A percentile compares a stretch with the other conserved stretches of the same genome.
These are phyloP conservation scores for Stentor roeselii DNA, from an alignment of 73 alveolate genomes.

Conservation along the genomic window DNA sequence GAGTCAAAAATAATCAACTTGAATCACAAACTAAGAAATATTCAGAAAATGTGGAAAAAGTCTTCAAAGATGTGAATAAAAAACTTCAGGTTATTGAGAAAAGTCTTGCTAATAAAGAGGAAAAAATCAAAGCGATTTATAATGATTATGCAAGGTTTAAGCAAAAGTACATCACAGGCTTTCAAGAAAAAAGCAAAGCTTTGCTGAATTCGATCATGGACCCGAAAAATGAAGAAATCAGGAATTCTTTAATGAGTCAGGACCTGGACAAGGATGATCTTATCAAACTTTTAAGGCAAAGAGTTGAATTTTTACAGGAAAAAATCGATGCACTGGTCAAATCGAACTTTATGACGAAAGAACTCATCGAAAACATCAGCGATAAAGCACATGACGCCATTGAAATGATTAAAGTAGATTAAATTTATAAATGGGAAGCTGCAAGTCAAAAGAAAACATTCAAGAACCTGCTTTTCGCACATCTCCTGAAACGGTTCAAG, in stretches of 20 bases:
- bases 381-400: neutral
- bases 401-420: neutral
- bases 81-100: too few relatives aligned
- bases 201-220: too few relatives aligned
- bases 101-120: too few relatives aligned
- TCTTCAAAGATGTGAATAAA: too few relatives aligned
- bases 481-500: neutral
- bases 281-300: neutral
- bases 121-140: too few relatives aligned
- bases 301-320: neutral
- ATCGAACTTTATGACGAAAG: too few relatives aligned
- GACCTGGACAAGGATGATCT: neutral
- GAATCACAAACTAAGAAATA: too few relatives aligned
- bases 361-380: neutral
- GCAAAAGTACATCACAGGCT: too few relatives aligned
- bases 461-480: neutral
- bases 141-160: too few relatives aligned
- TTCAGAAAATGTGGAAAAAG: too few relatives aligned
- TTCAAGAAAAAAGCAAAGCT: too few relatives aligned
- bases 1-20: too few relatives aligned
- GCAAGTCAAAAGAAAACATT: neutral
- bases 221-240: neutral
- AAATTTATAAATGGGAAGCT: neutral
- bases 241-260: neutral
- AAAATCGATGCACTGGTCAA: neutral